Evolutionary conservation across 129 eudicot genomes (phyloP), one percentile per base, ranked within the genome.

Genomic region (Gnaphalium uliginosum): DNA sequence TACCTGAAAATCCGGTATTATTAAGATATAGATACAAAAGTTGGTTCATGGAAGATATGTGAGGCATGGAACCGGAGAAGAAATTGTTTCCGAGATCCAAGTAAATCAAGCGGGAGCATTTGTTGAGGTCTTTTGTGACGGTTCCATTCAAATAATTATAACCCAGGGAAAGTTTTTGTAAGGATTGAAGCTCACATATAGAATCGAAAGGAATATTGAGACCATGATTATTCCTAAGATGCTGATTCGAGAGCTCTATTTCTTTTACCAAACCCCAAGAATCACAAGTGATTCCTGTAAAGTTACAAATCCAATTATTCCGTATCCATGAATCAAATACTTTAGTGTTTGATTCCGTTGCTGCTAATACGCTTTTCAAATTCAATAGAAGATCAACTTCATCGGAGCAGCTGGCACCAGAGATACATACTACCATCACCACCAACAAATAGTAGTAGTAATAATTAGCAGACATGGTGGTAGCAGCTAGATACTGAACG

Each of bases 61-160:
- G 74, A 0, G 99, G 97, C 5, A 89, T 59, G 0, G 69, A 0
- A 1, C 97, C 97, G 1, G 90, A 76, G 74, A 95, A 95, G 2
- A 58, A 14, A 46, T 95, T 95, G 86, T 89, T 91, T 3, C 97
- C 97, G 58, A 95, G 61, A 53, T 95, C 97, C 48, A 95, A 76
- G 76, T 95, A 91, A 41, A 43, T 80, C 51, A 95, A 68, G 0
- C 78, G 50, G 1, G 74, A 72, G 79, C 99, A 95, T 4, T 77
- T 81, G 43, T 81, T 84, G 37, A 90, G 53, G 26, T 88, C 85
- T 10, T 50, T 51, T 0, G 87, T 23, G 0, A 90, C 74, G 26
- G 4, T 59, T 11, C 96, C 99, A 2, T 66, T 6, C 30, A 95
- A 59, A 7, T 25, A 17, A 41, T 95, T 95, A 35, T 9, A 61